Conservation (phyloP, 1,284 basidiomycete species). For the Cutaneotrichosporon sp. region DNA sequence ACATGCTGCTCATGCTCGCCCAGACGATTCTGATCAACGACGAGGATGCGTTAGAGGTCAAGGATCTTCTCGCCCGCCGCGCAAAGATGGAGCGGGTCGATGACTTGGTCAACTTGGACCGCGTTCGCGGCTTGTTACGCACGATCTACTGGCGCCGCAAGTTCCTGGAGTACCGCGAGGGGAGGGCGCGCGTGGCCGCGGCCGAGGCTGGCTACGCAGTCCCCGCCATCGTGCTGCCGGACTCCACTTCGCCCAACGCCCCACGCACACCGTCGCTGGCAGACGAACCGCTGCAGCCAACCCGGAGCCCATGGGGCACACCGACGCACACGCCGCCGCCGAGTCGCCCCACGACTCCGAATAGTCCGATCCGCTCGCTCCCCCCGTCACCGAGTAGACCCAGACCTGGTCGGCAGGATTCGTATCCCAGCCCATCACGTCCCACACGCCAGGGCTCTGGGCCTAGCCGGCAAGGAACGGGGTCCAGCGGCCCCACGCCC, state of each 20-base stretch:
- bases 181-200: conserved; percentile 33
- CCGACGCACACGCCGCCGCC: conserved; percentile 9
- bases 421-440: no score
- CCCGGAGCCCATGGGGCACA: conserved; percentile 19
- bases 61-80: conserved; percentile 74
- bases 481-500: neutral
- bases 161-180: conserved; percentile 57
- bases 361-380: conserved; percentile 1
- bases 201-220: conserved; percentile 43
- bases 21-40: conserved; percentile 93
- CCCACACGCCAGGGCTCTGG: no score
- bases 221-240: conserved; percentile 50
- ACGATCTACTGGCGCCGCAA: conserved; percentile 72
- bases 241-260: conserved; percentile 10
- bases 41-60: conserved; percentile 75
- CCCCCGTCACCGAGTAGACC: neutral
- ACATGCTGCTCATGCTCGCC: conserved; percentile 84
- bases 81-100: conserved; percentile 76
- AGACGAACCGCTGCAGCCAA: conserved; percentile 17
- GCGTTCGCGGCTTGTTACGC: conserved; percentile 73
- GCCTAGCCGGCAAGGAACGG: neutral
- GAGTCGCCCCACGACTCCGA: neutral
- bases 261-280: conserved; percentile 35
- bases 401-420: neutral
- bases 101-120: conserved; percentile 79